A percentile compares a stretch with the other conserved stretches of the same genome.
These are phyloP conservation scores for Rutstroemia sp. DNA, from an alignment of 2,329 filamentous ascomycete genomes.

Conservation along the genomic window DNA sequence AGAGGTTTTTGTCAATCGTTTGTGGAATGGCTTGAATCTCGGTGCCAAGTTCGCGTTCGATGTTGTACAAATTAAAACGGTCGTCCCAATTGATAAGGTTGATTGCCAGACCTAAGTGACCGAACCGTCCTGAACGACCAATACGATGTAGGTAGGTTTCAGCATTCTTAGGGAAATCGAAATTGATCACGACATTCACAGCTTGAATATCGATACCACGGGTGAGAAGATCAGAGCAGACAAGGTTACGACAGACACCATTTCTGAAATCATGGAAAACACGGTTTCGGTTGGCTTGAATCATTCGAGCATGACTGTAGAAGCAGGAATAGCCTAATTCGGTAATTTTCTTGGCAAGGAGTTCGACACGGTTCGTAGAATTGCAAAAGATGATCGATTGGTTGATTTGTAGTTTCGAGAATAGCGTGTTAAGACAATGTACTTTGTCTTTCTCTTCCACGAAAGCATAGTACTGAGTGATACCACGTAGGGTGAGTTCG, in stretches of 20 bases:
- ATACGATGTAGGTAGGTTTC: constrained; percentile 98
- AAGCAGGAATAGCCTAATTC: constrained; percentile 99
- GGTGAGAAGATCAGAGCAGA: constrained; percentile 94
- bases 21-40: constrained; percentile 96
- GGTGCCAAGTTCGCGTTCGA: constrained; percentile 92
- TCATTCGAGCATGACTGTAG: constrained; percentile 98
- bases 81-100: constrained; percentile 99
- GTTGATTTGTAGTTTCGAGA: constrained; percentile 98
- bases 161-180: constrained; percentile 98
- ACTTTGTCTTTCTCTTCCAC: constrained; percentile 99
- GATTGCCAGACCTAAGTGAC: constrained; percentile 93
- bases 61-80: constrained; percentile 97
- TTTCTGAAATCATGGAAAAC: constrained; percentile 99
- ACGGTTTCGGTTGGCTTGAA: constrained; percentile 91
- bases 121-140: constrained; percentile 93
- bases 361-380: constrained; percentile 94
- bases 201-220: constrained; percentile 99
- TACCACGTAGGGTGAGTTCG: constrained; percentile 92
- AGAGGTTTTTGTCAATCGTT: constrained; percentile 93
- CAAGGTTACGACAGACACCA: constrained; percentile 93
- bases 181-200: constrained; percentile 99
- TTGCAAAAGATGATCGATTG: constrained; percentile 99
- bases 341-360: constrained; percentile 98
- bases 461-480: constrained; percentile 98
- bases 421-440: constrained; percentile 96